Conservation (phyloP, 495 filamentous ascomycete genomes). For the Hapsidospora chrysogenum region DNA sequence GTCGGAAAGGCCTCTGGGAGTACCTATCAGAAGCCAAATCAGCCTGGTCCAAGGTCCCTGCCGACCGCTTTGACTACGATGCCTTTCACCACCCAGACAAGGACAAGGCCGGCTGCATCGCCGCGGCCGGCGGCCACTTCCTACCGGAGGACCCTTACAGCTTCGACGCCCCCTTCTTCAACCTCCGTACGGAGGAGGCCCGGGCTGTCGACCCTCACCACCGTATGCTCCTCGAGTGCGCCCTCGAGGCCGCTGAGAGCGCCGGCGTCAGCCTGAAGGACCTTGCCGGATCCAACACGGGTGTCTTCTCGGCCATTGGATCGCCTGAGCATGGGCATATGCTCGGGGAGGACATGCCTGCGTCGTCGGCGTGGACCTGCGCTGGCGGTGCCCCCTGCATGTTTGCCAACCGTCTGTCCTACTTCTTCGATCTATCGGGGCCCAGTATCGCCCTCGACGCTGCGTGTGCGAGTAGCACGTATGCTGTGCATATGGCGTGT, state of each 20-base stretch:
- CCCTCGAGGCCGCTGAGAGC: conserved; percentile 76
- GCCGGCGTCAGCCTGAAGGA: conserved; percentile 65
- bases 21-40: conserved; percentile 40
- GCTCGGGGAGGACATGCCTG: conserved; percentile 9
- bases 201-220: conserved; percentile 42
- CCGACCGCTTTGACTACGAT: conserved; percentile 50
- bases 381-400: conserved; percentile 13
- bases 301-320: conserved; percentile 58
- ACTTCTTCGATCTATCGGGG: conserved; percentile 25
- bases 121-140: conserved; percentile 66
- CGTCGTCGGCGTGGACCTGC: conserved; percentile 9
- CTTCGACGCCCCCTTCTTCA: conserved; percentile 80
- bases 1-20: conserved; percentile 40
- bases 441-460: conserved; percentile 23
- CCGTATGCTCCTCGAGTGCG: conserved; percentile 53
- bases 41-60: conserved; percentile 41
- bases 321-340: conserved; percentile 74
- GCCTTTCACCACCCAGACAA: conserved; percentile 63
- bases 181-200: conserved; percentile 54
- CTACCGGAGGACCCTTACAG: conserved; percentile 51
- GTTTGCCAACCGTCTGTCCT: conserved; percentile 33
- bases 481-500: conserved; percentile 20
- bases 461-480: conserved; percentile 28
- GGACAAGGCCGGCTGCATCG: conserved; percentile 54
- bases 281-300: conserved; percentile 57